A percentile compares a stretch with the other conserved stretches of the same genome.
phyloP scores from a whole-genome alignment of 305 asterid species.

The Fraxinus velutina region DNA sequence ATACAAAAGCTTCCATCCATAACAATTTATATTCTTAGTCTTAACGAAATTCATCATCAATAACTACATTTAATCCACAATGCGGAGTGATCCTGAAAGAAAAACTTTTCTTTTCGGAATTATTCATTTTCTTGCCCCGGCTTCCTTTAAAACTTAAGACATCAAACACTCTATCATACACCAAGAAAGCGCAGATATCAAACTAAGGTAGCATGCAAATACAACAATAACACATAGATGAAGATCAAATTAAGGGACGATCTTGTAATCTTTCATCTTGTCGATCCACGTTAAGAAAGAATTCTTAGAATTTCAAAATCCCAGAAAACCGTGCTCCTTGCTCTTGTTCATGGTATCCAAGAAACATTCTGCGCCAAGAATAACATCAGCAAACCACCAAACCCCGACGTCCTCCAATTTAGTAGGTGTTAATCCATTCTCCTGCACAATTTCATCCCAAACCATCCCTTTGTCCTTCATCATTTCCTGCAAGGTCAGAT shows the following conservation, averaged over 20 bases:
- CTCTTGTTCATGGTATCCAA: conserved; percentile 11
- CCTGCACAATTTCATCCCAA: conserved; percentile 24
- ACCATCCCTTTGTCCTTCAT: conserved; percentile 26
- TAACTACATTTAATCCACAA: background rate
- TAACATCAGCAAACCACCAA: background rate
- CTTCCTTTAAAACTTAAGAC: background rate
- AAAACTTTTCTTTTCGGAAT: background rate
- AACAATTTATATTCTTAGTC: background rate
- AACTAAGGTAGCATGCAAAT: background rate
- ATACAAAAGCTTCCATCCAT: background rate
- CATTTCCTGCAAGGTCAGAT: background rate
- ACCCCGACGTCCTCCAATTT: conserved; percentile 23
- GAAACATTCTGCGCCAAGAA: background rate
- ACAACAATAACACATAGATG: background rate
- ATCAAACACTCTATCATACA: conserved; percentile 3
- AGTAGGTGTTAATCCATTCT: conserved; percentile 2
- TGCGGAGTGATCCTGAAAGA: conserved; percentile 9
- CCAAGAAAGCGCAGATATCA: background rate
- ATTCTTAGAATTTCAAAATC: background rate
- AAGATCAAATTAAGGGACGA: conserved; percentile 19
- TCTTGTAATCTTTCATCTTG: background rate
- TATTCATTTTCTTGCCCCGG: background rate
- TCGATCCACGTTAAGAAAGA: background rate
- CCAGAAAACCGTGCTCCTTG: conserved; percentile 4
- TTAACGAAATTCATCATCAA: background rate